Evolutionary conservation across 768 basidiomycete species (phyloP), one percentile per base, ranked within the genome.

Genomic region (Lactifluus hygrophoroides): DNA sequence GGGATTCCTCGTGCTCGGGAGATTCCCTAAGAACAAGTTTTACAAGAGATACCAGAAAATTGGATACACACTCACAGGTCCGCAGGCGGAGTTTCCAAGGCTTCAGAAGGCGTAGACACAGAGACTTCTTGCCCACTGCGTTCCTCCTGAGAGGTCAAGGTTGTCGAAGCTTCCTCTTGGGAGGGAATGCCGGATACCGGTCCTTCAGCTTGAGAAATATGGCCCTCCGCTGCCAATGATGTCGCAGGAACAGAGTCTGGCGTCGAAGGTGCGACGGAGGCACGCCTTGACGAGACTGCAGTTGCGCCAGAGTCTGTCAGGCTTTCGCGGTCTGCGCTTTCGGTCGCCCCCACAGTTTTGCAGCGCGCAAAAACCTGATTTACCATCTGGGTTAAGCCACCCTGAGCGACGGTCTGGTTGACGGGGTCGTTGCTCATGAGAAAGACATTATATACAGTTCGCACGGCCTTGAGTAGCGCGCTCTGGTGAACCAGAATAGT

Each of bases 401-500:
- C 96, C 71, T 99, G 96, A 17, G 96, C 96, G 37, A 99, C 95
- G 76, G 90, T 94, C 73, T 98, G 96, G 65, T 95, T 98, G 50
- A 94, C 88, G 5, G 87, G 80, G 67, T 95, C 92, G 21, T 80
- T 78, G 66, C 91, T 94, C 58, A 98, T 78, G 27, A 99, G 77
- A 70, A 98, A 99, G 58, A 99, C 86, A 69, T 99, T 98, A 75
- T 98, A 99, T 3, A 99, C 96, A 19, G 96, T 97, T 47, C 96
- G 82, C 32, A 99, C 90, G 28, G 94, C 93, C 71, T 97, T 97
- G 64, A 99, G 80, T 44, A 99, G 77, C 11, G 92, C 89, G 5
- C 94, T 96, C 69, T 98, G 96, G 71, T 99, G 96, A 3, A 98
- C 91, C 27, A 93, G 78, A 40, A 88, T 81, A 6, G 85, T 88